Conservation (phyloP, 345 rosid genomes). For the Brassica incana region DNA sequence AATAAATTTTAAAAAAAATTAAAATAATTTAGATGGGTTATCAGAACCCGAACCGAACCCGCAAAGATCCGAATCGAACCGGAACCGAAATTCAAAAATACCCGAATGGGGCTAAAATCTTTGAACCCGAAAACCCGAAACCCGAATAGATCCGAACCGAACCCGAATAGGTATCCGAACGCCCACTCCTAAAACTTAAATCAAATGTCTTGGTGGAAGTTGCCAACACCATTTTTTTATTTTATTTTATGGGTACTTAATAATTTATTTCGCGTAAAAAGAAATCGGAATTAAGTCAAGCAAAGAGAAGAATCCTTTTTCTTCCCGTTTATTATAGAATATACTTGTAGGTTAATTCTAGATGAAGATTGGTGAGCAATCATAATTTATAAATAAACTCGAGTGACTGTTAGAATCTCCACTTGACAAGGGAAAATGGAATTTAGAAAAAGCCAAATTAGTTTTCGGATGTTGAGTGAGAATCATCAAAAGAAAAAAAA, state of each 20-base stretch:
- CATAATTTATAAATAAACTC: background rate
- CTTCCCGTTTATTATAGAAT: background rate
- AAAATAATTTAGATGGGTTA: too few species aligned
- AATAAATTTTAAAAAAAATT: too few species aligned
- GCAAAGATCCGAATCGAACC: too few species aligned
- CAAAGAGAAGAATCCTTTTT: background rate
- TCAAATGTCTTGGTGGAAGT: too few species aligned
- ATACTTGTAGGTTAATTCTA: background rate
- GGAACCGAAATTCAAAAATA: too few species aligned
- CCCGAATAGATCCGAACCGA: too few species aligned
- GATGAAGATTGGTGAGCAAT: constrained; percentile 20
- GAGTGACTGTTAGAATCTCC: background rate
- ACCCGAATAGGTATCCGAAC: too few species aligned
- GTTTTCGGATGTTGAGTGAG: background rate
- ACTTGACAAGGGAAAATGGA: background rate
- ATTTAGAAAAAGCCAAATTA: background rate
- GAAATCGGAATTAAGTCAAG: background rate
- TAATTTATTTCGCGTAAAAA: background rate
- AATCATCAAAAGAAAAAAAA: background rate
- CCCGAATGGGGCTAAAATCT: too few species aligned
- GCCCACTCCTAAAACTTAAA: background rate
- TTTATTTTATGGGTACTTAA: background rate
- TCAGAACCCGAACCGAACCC: too few species aligned
- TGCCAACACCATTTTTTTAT: background rate
- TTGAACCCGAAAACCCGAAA: too few species aligned